Base-by-base conservation (phyloP, 257 asterid species). In the Jacaranda copaia region DNA sequence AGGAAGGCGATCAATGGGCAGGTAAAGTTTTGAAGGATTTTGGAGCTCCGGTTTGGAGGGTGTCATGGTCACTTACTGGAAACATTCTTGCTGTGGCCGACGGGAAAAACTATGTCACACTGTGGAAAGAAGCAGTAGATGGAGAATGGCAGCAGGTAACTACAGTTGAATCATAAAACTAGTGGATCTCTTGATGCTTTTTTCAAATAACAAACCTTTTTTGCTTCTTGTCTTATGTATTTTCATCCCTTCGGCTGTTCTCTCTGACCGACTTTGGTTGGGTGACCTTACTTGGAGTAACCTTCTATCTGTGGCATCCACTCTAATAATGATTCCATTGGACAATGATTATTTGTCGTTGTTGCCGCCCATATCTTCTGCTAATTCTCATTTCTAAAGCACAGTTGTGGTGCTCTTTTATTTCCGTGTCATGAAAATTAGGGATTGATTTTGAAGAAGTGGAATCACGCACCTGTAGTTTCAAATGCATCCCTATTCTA, bases 51-150 rank as follows among this genome's bases (percentile, higher is more conserved):
- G 94, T 86, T 64, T 90, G 90, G 89, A 83, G 92, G 85, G 90
- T 90, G 18, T 88, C 96, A 1, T 90, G 96, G 93, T 90, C 96
- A 1, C 86, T 87, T 46, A 90, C 96, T 3, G 96, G 96, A 11
- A 88, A 87, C 67, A 80, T 87, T 43, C 87, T 90, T 52, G 96
- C 96, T 32, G 96, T 90, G 75, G 92, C 96, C 3, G 92, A 88
- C 80, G 89, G 92, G 46, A 84, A 79, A 6, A 87, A 88, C 74
- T 81, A 76, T 15, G 89, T 90, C 3, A 87, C 92, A 6, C 86
- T 90, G 73, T 90, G 96, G 93, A 88, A 87, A 49, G 96, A 90
- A 78, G 93, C 86, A 1, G 87, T 87, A 0, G 91, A 90, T 65
- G 93, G 93, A 70, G 88, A 87, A 43, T 88, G 96, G 92, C 88